These are phyloP conservation scores for Apocynum venetum DNA, from an alignment of 257 asterid species.

Conservation along the genomic window DNA sequence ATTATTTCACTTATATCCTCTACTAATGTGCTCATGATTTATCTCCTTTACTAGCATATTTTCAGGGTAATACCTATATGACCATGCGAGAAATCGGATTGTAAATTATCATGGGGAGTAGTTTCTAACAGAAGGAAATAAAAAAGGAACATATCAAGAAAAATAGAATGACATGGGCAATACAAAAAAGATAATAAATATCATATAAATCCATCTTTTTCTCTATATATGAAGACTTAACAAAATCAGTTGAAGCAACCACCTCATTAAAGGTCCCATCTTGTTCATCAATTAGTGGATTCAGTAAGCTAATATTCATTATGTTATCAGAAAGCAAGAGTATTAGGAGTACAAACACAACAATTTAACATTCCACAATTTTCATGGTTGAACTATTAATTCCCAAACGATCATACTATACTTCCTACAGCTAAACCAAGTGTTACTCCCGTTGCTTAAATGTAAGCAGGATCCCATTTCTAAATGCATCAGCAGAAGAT, in stretches of 20 bases:
- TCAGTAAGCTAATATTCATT: neutral
- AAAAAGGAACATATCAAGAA: neutral
- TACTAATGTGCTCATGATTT: neutral
- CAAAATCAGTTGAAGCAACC: too few species aligned
- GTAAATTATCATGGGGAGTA: neutral
- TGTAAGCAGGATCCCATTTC: too few species aligned
- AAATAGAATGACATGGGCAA: too few species aligned
- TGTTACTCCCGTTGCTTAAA: too few species aligned
- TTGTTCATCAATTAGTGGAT: too few species aligned
- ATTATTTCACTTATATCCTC: neutral
- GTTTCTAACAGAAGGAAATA: neutral
- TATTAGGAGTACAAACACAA: neutral
- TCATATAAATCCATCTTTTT: neutral
- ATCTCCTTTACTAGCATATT: too few species aligned
- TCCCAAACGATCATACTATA: neutral
- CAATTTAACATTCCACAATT: neutral
- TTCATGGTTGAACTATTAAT: neutral
- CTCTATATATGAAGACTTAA: neutral
- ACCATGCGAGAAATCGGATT: neutral
- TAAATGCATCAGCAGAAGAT: too few species aligned
- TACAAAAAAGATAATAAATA: neutral
- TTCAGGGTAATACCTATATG: too few species aligned
- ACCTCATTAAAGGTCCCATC: too few species aligned
- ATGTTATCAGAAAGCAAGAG: neutral
- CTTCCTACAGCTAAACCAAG: neutral